Percentiles rank a stretch among this genome's conserved stretches.
phyloP scores from a whole-genome alignment of 73 alveolate genomes.

The Tetrahymena thermophila region DNA sequence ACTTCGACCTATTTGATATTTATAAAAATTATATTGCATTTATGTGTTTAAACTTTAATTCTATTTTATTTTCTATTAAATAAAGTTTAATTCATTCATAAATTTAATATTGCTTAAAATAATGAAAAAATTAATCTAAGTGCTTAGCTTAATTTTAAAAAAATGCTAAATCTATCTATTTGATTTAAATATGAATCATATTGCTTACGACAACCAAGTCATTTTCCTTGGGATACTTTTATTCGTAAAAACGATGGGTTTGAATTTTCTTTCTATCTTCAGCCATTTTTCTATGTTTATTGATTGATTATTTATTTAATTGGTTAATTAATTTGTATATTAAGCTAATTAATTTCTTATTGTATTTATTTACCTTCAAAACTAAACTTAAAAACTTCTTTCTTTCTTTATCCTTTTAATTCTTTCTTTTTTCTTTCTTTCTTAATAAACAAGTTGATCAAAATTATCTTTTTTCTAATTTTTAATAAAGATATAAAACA shows the following conservation, averaged over 20 bases:
- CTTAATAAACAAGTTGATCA: background rate
- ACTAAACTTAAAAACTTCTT: background rate
- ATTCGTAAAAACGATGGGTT: constrained; percentile 68
- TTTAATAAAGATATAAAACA: background rate
- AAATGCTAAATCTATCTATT: background rate
- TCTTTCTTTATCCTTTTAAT: background rate
- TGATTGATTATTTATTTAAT: background rate
- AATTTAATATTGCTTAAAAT: background rate
- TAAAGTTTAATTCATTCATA: background rate
- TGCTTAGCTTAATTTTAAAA: no score
- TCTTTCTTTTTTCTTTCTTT: background rate
- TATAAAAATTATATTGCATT: background rate
- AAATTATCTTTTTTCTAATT: background rate
- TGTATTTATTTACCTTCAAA: background rate
- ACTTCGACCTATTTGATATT: constrained; percentile 61
- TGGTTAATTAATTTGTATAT: background rate
- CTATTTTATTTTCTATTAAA: background rate
- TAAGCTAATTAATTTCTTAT: background rate
- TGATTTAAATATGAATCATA: background rate
- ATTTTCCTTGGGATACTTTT: constrained; percentile 75
- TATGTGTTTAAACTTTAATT: background rate
- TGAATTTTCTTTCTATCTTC: background rate
- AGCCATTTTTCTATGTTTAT: background rate
- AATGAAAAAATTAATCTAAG: background rate
- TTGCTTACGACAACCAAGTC: constrained; percentile 68